These are phyloP conservation scores for Hypomyces rosellus DNA, from an alignment of 2,329 filamentous ascomycete genomes.

Conservation along the genomic window DNA sequence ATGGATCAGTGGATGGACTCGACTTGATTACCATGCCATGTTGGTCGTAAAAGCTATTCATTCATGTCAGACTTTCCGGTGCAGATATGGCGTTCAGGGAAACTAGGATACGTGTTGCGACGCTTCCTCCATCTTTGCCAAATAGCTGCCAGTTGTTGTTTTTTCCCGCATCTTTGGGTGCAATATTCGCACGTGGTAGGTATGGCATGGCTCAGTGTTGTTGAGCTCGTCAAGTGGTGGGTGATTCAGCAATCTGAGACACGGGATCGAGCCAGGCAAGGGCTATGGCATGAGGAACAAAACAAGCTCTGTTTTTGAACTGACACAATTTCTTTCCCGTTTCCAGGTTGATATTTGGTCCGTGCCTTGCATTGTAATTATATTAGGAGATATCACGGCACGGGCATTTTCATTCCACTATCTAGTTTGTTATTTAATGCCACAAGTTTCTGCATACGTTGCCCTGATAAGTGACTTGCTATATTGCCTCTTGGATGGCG, in stretches of 20 bases:
- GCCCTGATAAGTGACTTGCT: too few relatives aligned
- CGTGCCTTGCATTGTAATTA: too few relatives aligned
- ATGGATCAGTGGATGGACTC: conserved; percentile 7
- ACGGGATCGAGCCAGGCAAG: conserved; percentile 3
- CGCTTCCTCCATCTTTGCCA: neutral
- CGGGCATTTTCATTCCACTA: too few relatives aligned
- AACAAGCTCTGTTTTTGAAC: neutral
- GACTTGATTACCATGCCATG: neutral
- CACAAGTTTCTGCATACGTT: too few relatives aligned
- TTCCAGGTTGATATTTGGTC: too few relatives aligned
- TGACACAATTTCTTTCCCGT: too few relatives aligned
- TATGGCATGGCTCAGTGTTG: neutral
- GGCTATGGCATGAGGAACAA: conserved; percentile 6
- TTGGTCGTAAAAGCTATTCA: neutral
- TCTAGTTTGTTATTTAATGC: too few relatives aligned
- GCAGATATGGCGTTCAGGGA: conserved; percentile 9
- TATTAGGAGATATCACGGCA: too few relatives aligned
- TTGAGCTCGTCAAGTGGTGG: too few relatives aligned
- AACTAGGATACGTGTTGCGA: neutral
- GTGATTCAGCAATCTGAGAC: neutral
- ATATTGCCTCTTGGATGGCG: too few relatives aligned
- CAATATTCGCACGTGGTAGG: neutral
- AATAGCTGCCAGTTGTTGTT: neutral
- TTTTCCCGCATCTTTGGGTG: conserved; percentile 5
- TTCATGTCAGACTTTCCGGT: neutral